phyloP scores from a whole-genome alignment of 257 asterid species.

The Euphrasia confusa region DNA sequence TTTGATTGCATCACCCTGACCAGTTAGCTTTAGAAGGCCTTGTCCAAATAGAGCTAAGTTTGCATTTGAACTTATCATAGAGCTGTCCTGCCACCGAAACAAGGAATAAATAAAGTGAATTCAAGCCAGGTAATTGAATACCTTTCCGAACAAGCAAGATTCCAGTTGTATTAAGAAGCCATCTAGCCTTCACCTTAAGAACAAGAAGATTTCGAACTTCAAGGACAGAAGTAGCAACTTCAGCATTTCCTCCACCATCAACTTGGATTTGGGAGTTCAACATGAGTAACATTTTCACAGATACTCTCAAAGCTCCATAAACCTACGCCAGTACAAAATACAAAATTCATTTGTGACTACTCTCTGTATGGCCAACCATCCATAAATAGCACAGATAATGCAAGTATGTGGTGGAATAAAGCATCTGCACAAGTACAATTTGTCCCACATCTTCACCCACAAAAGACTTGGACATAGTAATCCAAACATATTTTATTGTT shows the following conservation, averaged over 20 bases:
- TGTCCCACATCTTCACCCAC: background rate
- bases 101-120: slow-evolving; percentile 5
- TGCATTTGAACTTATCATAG: slow-evolving; percentile 86
- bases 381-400: slow-evolving; percentile 4
- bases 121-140: slow-evolving; percentile 14
- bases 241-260: slow-evolving; percentile 78
- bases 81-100: slow-evolving; percentile 59
- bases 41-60: slow-evolving; percentile 85
- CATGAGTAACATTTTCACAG: slow-evolving; percentile 96
- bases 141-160: background rate
- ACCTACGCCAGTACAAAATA: slow-evolving; percentile 44
- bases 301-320: slow-evolving; percentile 85
- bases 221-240: slow-evolving; percentile 75
- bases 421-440: background rate
- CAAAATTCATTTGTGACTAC: slow-evolving; percentile 11
- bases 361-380: slow-evolving; percentile 11
- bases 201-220: slow-evolving; percentile 97
- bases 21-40: slow-evolving; percentile 75
- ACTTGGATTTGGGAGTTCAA: slow-evolving; percentile 79
- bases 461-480: background rate
- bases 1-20: slow-evolving; percentile 87
- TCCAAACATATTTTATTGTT: background rate
- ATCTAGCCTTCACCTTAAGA: slow-evolving; percentile 58
- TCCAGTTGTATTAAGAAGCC: slow-evolving; percentile 9
- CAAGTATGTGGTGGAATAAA: slow-evolving; percentile 9